Base-by-base conservation (phyloP, 1,284 basidiomycete genomes). In the Tilletia walkeri region DNA sequence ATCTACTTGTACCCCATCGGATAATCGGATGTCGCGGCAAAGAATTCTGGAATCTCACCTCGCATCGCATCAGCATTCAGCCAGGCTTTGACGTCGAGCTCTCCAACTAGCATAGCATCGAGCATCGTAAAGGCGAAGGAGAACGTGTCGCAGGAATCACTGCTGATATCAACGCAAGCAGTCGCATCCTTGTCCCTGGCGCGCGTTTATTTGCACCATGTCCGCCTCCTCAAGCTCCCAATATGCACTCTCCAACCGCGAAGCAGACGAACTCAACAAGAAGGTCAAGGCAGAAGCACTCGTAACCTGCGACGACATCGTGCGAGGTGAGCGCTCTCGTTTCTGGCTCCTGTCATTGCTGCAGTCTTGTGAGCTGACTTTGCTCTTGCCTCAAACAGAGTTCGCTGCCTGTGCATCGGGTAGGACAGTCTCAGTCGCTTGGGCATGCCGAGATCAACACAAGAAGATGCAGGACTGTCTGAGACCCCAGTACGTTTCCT, bases 361-460 rank as follows among this genome's bases (percentile, higher is more conserved):
- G 24, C 3, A 34, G 10, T 61, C 24, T 30, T 30, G 24, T 30
- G 24, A 30, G 56, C n/a, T 61, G 30, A 24, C 56, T 36, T 10
- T 38, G n/a, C 20, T 14, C 59, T 61, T 9, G 5, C 10, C 36
- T 10, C 34, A 63, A 18, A 5, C 81, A 95, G 93, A 88, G 48
- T 95, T 95, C 80, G 93, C 93, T 24, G 87, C 89, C 24, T 95
- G 93, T 83, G 89, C 91, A 0, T 86, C 88, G 61, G 92, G 92
- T 6, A 88, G 93, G 18, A 92, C 91, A 1, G 85, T 95, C 70
- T 91, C 92, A 2, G 89, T 94, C 34, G 90, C 90, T 10, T 95
- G 93, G 90, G 88, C 89, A 41, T 95, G 93, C 81, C 88, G 87
- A 79, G 85, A 86, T 36, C 87, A 90, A 78, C 88, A 92, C 72